These are phyloP conservation scores for Alternaria sp. DNA, from an alignment of 2,329 filamentous ascomycete genomes.

Conservation along the genomic window DNA sequence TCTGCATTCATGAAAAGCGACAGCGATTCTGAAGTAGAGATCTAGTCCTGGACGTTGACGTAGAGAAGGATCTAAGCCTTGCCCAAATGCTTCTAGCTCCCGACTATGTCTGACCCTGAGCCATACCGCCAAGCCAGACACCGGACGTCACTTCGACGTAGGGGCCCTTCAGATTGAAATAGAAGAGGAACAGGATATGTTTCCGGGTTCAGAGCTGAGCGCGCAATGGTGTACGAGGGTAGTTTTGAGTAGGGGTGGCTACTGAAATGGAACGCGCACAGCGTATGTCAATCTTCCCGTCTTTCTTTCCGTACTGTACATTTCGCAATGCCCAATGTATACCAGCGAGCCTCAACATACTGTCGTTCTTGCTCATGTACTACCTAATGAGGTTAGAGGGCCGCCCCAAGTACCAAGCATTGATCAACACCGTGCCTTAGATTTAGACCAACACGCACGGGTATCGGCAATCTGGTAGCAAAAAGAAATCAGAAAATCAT, in stretches of 20 bases:
- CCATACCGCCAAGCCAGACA: background rate
- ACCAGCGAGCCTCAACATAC: background rate
- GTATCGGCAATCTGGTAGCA: slow-evolving; percentile 5
- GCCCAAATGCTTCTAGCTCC: background rate
- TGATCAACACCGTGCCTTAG: slow-evolving; percentile 6
- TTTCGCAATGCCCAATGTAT: background rate
- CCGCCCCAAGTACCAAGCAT: background rate
- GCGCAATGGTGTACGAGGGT: background rate
- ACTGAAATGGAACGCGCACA: background rate
- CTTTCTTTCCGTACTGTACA: background rate
- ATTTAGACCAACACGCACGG: slow-evolving; percentile 1
- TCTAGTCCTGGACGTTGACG: background rate
- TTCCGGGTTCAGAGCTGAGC: too few relatives aligned
- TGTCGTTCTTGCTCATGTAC: background rate
- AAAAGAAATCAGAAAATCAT: background rate
- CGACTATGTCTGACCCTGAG: background rate
- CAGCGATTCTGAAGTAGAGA: background rate
- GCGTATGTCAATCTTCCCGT: background rate
- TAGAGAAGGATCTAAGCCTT: background rate
- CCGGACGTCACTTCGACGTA: slow-evolving; percentile 1
- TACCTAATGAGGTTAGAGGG: background rate
- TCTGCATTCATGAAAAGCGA: background rate
- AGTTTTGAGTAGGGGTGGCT: background rate
- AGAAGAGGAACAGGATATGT: background rate
- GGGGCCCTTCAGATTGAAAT: background rate